Evolutionary conservation across 2,329 filamentous ascomycete species (phyloP).

Genomic region (Epichloe amarillans): DNA sequence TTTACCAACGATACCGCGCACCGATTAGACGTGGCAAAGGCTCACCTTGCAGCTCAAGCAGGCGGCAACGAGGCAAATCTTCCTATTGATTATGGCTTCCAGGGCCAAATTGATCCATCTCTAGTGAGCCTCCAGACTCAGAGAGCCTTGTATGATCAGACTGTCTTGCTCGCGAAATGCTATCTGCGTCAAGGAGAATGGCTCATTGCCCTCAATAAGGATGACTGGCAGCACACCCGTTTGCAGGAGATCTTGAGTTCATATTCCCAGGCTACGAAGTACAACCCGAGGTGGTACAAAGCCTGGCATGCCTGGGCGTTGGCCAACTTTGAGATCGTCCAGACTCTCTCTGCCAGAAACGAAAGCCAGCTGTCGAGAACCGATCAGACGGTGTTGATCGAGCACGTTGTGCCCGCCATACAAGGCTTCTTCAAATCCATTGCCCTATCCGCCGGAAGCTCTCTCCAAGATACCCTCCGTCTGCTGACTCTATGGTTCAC

Average conservation of each 20-base stretch:
- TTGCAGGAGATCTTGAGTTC: constrained; percentile 83
- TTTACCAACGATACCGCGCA: constrained; percentile 48
- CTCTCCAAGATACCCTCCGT: constrained; percentile 86
- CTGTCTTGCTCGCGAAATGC: constrained; percentile 76
- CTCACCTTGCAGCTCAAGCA: constrained; percentile 33
- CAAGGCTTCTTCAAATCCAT: constrained; percentile 97
- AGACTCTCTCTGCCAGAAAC: constrained; percentile 55
- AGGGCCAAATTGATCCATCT: constrained; percentile 30
- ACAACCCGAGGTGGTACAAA: constrained; percentile 95
- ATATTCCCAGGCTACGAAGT: constrained; percentile 82
- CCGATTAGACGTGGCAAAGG: constrained; percentile 38
- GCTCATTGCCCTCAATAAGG: constrained; percentile 73
- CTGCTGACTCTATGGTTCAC: constrained; percentile 93
- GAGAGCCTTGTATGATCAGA: constrained; percentile 44
- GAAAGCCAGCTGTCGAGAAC: constrained; percentile 34
- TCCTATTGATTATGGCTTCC: constrained; percentile 35
- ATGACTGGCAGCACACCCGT: constrained; percentile 77
- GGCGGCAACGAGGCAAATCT: constrained; percentile 30
- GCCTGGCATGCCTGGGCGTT: constrained; percentile 98
- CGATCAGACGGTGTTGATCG: constrained; percentile 57
- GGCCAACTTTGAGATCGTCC: constrained; percentile 97
- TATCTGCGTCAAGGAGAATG: constrained; percentile 95
- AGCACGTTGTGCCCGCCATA: constrained; percentile 89
- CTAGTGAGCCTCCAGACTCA: constrained; percentile 36
- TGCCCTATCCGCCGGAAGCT: constrained; percentile 77